A percentile compares a stretch with the other conserved stretches of the same genome.
Conservation (phyloP, 352 stramenopile species). For the Globisporangium cylindrosporum region DNA sequence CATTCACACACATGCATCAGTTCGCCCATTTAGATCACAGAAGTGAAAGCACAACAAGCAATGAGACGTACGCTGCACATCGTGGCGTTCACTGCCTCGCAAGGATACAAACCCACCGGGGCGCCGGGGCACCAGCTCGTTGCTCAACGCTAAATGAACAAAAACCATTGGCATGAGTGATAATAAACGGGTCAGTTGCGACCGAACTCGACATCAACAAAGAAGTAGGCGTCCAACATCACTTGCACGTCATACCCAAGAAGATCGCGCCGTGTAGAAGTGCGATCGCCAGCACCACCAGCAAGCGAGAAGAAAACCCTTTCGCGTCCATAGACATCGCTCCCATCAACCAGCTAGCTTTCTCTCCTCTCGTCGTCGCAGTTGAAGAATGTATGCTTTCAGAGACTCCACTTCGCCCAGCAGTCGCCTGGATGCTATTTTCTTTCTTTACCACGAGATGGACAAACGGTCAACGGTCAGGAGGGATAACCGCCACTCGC, state of each 20-base stretch:
- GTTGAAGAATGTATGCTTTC: not conserved
- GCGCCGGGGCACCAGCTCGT: slow-evolving; percentile 9
- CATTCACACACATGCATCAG: no score
- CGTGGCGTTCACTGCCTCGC: slow-evolving; percentile 1
- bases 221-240: not conserved
- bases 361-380: not conserved
- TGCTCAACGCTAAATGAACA: not conserved
- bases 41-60: not conserved
- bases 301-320: not conserved
- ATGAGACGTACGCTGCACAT: slow-evolving; percentile 8
- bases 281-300: slow-evolving; percentile 4
- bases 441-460: not conserved
- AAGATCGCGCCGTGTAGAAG: slow-evolving; percentile 12
- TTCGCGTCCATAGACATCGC: not conserved
- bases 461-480: not conserved
- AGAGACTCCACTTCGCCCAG: not conserved
- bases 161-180: not conserved
- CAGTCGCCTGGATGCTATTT: not conserved
- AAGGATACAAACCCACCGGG: not conserved
- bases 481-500: not conserved
- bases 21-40: not conserved
- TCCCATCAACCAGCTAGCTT: no score
- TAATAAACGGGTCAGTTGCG: not conserved
- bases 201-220: not conserved
- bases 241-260: slow-evolving; percentile 4